Base-by-base conservation (phyloP, 164 flowering plant species). In the Brasenia schreberi region DNA sequence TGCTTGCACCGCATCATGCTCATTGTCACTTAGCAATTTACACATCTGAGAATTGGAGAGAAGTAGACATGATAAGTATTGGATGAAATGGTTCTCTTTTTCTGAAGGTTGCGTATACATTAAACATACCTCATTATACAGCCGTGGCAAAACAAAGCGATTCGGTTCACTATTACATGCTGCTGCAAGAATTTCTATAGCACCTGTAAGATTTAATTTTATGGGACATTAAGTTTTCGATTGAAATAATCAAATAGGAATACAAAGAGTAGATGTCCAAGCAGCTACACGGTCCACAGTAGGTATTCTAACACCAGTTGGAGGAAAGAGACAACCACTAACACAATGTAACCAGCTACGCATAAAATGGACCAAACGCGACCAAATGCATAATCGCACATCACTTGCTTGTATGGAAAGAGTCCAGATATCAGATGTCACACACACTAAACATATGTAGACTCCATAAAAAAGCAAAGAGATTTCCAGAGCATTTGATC, bases 61-160 rank as follows among this genome's bases (percentile, higher is more conserved):
- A 23, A 63, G 42, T 64, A 18, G 19, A 9, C 18, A 17, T 5
- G 18, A 61, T 9, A 6, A 7, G 59, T 14, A 64, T 45, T 6
- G 18, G 27, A 18, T 59, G 10, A 53, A 16, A 16, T 12, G 42
- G 39, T 63, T 19, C 10, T 6, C 19, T 27, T 14, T 12, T 42
- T 7, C 43, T 18, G 18, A 17, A 42, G 18, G 39, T 33, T n/a
- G 33, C 52, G 1, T 39, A 19, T 19, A n/a, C 19, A 60, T 19
- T 42, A 42, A 12, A 49, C 10, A 66, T 73, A 86, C 97, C 88
- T 86, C 71, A 68, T 87, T 93, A 74, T 85, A 89, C 60, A 78
- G 84, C 63, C 65, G 70, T 62, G 77, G 75, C 68, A 86, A 61
- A n/a, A 77, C 75, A 68, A 72, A 23, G 19, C 92, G 79, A 19